phyloP scores from a whole-genome alignment of 2,329 filamentous ascomycete species.

The Tympanopsis confertula region DNA sequence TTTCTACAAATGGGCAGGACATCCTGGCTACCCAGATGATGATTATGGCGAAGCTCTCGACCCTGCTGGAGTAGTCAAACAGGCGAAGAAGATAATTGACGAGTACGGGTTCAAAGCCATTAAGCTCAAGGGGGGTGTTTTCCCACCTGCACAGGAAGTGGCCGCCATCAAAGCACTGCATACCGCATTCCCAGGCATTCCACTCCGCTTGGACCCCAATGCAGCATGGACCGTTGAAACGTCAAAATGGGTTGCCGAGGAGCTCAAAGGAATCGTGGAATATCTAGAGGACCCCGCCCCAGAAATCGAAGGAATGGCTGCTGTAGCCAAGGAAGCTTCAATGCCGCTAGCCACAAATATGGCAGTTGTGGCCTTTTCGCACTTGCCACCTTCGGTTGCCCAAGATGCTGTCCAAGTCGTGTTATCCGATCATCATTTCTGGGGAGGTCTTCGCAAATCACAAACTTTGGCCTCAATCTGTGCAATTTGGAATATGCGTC shows the following conservation, averaged over 20 bases:
- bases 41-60: conserved; percentile 25
- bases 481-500: conserved; percentile 23
- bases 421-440: conserved; percentile 28
- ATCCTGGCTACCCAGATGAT: conserved; percentile 23
- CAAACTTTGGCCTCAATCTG: conserved; percentile 24
- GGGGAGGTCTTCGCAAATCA: conserved; percentile 27
- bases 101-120: conserved; percentile 29
- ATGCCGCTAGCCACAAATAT: conserved; percentile 31
- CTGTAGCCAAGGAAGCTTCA: conserved; percentile 22
- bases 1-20: conserved; percentile 29
- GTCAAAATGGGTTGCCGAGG: conserved; percentile 23
- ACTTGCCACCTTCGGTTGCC: conserved; percentile 22
- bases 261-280: conserved; percentile 21
- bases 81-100: conserved; percentile 23
- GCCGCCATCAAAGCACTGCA: conserved; percentile 23
- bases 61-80: conserved; percentile 17
- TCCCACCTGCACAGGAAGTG: conserved; percentile 23
- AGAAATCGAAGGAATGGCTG: conserved; percentile 28
- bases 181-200: conserved; percentile 20
- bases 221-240: conserved; percentile 25
- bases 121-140: conserved; percentile 29
- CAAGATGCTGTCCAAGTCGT: conserved; percentile 27
- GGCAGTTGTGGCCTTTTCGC: conserved; percentile 26
- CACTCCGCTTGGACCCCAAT: conserved; percentile 23
- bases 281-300: conserved; percentile 27